These are phyloP conservation scores for Globisporangium megalacanthum DNA, from an alignment of 352 stramenopile species.

Conservation along the genomic window DNA sequence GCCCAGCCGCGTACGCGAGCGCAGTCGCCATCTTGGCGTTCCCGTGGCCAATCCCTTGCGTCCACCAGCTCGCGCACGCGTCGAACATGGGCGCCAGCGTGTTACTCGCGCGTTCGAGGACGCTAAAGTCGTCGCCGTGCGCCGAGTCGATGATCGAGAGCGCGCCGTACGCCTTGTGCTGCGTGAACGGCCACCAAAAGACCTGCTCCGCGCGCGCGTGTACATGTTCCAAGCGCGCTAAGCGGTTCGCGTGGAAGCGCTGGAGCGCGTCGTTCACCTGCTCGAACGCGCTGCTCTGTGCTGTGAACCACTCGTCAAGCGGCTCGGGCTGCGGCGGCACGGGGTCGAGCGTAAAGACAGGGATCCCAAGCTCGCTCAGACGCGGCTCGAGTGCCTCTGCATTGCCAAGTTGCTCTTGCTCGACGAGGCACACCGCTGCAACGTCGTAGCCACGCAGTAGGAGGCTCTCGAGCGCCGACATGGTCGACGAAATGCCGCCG, in stretches of 20 bases:
- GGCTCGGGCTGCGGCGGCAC: conserved; percentile 73
- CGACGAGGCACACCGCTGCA: conserved; percentile 73
- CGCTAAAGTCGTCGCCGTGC: conserved; percentile 82
- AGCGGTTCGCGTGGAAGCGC: conserved; percentile 45
- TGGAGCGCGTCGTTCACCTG: conserved; percentile 43
- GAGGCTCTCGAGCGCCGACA: conserved; percentile 92
- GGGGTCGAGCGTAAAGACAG: conserved; percentile 64
- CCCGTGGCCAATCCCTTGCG: conserved; percentile 87
- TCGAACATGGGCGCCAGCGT: conserved; percentile 77
- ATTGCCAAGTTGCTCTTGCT: conserved; percentile 71
- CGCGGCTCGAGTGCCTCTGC: conserved; percentile 54
- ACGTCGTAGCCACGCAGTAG: conserved; percentile 91
- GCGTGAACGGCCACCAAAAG: conserved; percentile 93
- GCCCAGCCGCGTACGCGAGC: conserved; percentile 83
- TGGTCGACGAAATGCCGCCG: conserved; percentile 93
- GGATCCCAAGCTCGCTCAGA: conserved; percentile 61
- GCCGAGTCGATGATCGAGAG: conserved; percentile 88
- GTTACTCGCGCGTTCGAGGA: conserved; percentile 42
- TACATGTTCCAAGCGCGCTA: conserved; percentile 55
- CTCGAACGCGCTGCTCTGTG: conserved; percentile 44
- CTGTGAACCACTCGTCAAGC: conserved; percentile 60
- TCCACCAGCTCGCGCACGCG: conserved; percentile 92
- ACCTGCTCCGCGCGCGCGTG: conserved; percentile 54
- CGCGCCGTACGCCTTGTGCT: conserved; percentile 82
- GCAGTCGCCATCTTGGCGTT: conserved; percentile 86